Conservation (phyloP, 2,329 filamentous ascomycete genomes). For the Clonostachys byssicola region DNA sequence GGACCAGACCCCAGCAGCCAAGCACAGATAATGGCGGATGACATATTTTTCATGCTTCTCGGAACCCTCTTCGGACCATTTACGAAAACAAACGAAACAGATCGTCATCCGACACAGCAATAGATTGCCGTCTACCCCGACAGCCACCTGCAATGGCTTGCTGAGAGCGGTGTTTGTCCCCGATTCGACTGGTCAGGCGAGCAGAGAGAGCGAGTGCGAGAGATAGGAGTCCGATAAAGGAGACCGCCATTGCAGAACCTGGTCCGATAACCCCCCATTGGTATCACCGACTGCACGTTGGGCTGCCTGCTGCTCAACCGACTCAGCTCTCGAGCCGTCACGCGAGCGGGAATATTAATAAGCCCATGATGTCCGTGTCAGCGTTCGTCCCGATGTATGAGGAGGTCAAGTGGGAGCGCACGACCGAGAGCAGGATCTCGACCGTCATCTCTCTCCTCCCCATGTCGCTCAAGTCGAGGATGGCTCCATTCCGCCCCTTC, state of each 20-base stretch:
- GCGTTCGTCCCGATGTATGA: conserved; percentile 13
- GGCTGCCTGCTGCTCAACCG: neutral
- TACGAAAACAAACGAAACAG: too few species aligned
- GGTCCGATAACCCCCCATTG: too few species aligned
- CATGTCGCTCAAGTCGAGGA: conserved; percentile 41
- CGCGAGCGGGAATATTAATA: neutral
- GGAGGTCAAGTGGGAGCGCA: conserved; percentile 21
- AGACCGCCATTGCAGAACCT: too few species aligned
- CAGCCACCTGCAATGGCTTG: too few species aligned
- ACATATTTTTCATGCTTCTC: neutral
- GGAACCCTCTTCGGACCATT: too few species aligned
- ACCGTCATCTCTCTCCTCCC: conserved; percentile 51
- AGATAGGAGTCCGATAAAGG: too few species aligned
- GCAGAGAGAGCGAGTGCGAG: too few species aligned
- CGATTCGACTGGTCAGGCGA: too few species aligned
- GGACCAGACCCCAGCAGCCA: too few species aligned
- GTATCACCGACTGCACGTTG: neutral
- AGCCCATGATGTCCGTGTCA: neutral
- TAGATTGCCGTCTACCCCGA: too few species aligned
- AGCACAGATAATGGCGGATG: neutral
- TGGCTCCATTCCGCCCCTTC: conserved; percentile 46
- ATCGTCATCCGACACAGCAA: too few species aligned
- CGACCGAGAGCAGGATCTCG: conserved; percentile 29
- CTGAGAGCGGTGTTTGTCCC: too few species aligned
- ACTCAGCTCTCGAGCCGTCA: neutral